A percentile compares a stretch with the other conserved stretches of the same genome.
phyloP scores from a whole-genome alignment of 1,284 basidiomycete species.

The Boletellus deceptivus region DNA sequence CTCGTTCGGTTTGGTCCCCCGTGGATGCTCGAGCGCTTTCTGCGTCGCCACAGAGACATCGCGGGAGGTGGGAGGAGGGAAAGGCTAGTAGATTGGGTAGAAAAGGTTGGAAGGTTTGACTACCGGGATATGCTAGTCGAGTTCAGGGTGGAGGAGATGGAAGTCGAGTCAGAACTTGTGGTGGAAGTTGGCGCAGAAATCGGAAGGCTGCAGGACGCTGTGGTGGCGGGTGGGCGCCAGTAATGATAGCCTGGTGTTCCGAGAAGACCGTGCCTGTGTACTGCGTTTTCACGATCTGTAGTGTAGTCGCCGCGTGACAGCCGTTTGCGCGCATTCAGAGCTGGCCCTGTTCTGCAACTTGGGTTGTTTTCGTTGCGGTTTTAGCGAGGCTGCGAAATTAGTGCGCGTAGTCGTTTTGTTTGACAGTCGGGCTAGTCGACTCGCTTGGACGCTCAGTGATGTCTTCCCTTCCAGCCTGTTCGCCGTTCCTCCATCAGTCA shows the following conservation, averaged over 20 bases:
- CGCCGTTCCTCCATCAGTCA: not conserved
- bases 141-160: slow-evolving; percentile 15
- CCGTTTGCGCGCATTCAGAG: no score
- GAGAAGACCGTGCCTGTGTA: no score
- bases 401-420: not conserved
- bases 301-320: no score
- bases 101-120: slow-evolving; percentile 26
- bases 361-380: no score
- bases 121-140: slow-evolving; percentile 21
- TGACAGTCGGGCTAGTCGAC: no score
- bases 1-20: slow-evolving; percentile 24
- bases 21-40: slow-evolving; percentile 32
- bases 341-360: no score
- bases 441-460: slow-evolving; percentile 5
- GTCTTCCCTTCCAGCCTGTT: slow-evolving; percentile 4
- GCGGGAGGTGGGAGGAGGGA: slow-evolving; percentile 14
- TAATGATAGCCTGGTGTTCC: no score
- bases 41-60: slow-evolving; percentile 25
- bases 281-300: no score
- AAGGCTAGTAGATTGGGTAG: slow-evolving; percentile 18
- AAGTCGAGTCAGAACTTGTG: slow-evolving; percentile 2
- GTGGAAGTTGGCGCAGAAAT: not conserved
- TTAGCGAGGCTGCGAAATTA: no score
- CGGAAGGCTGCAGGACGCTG: slow-evolving; percentile 1
- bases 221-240: slow-evolving; percentile 4